Conservation (phyloP, 345 rosid genomes). For the Brassica carinata region DNA sequence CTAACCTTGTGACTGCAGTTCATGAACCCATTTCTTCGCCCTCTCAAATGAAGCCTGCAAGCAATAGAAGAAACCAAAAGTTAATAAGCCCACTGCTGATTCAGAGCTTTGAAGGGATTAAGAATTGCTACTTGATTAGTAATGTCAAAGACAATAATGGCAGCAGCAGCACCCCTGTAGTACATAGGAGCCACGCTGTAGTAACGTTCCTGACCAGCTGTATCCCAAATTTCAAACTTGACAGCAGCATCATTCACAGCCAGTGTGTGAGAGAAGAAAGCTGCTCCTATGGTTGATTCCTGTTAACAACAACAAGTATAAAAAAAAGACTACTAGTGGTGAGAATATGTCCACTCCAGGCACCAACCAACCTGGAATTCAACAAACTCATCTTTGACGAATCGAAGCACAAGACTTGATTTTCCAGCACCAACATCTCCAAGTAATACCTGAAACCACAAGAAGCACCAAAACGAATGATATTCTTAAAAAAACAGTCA, state of each 20-base stretch:
- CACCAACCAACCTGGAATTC: slow-evolving; percentile 52
- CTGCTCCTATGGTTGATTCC: slow-evolving; percentile 71
- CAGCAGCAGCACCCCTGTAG: slow-evolving; percentile 70
- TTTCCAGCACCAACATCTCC: slow-evolving; percentile 70
- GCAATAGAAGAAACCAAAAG: not conserved
- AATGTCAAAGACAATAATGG: slow-evolving; percentile 61
- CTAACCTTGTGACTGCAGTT: slow-evolving; percentile 61
- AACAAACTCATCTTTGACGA: slow-evolving; percentile 60
- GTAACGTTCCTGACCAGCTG: slow-evolving; percentile 68
- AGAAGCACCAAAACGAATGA: too few relatives aligned
- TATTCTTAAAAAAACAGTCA: too few relatives aligned
- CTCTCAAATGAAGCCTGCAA: slow-evolving; percentile 56
- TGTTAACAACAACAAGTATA: slow-evolving; percentile 16
- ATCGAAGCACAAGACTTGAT: slow-evolving; percentile 60
- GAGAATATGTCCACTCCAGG: not conserved
- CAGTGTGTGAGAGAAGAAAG: slow-evolving; percentile 62
- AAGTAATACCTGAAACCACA: slow-evolving; percentile 49
- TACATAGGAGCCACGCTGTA: slow-evolving; percentile 77
- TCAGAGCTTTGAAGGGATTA: not conserved
- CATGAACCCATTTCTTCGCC: slow-evolving; percentile 70
- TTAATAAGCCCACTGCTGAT: too few relatives aligned
- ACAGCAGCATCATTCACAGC: slow-evolving; percentile 59
- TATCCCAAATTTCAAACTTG: slow-evolving; percentile 71
- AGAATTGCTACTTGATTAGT: slow-evolving; percentile 41
- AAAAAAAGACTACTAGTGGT: not conserved